A percentile compares a stretch with the other conserved stretches of the same genome.
phyloP scores from a whole-genome alignment of 176 grass and related monocot genomes.

The Carex scoparia region DNA sequence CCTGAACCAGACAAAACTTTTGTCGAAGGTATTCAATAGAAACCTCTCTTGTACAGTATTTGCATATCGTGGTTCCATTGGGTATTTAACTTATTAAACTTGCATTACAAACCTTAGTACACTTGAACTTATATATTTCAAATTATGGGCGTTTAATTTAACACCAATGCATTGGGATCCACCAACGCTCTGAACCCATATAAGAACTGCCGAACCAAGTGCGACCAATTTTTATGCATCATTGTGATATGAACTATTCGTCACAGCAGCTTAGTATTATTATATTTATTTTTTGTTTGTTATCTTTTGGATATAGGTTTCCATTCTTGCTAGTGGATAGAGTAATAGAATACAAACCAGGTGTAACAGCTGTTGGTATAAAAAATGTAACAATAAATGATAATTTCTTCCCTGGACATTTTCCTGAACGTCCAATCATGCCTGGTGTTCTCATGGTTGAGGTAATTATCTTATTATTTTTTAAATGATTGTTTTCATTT shows the following conservation, averaged over 20 bases:
- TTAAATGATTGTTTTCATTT: no score
- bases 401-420: no score
- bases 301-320: neutral
- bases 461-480: no score
- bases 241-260: neutral
- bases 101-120: neutral
- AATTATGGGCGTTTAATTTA: neutral
- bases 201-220: neutral
- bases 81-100: neutral
- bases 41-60: neutral
- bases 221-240: neutral
- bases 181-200: neutral
- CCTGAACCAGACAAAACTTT: neutral
- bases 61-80: neutral
- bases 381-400: no score
- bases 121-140: neutral
- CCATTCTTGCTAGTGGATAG: no score
- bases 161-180: neutral
- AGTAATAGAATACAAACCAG: no score
- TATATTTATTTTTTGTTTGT: slow-evolving; percentile 2
- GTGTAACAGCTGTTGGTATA: neutral
- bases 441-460: no score
- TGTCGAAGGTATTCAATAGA: neutral
- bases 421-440: no score
- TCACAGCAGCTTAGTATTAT: neutral